These are phyloP conservation scores for Proliferodiscus dingleyae DNA, from an alignment of 2,329 filamentous ascomycete species.

Conservation along the genomic window DNA sequence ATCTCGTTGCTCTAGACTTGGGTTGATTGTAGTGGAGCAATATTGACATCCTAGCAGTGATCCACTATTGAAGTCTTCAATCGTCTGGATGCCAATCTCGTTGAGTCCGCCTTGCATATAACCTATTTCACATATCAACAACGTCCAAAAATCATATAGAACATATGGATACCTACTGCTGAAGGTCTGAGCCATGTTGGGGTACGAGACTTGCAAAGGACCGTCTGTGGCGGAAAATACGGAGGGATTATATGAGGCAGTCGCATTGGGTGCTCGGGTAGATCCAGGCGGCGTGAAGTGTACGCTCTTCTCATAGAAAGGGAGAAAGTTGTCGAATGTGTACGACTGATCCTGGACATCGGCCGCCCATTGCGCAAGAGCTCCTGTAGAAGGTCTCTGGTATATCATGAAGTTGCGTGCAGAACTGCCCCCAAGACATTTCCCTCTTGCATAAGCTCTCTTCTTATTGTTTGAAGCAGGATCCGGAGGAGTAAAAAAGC, in stretches of 20 bases:
- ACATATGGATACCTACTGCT: conserved; percentile 8
- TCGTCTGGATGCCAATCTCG: conserved; percentile 35
- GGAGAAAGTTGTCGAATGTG: conserved; percentile 41
- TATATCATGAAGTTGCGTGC: conserved; percentile 34
- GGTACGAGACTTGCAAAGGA: conserved; percentile 1
- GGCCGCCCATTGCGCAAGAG: conserved; percentile 39
- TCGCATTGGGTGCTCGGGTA: conserved; percentile 12
- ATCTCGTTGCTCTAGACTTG: conserved; percentile 25
- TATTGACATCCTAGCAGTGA: conserved; percentile 36
- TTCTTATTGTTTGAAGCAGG: conserved; percentile 6
- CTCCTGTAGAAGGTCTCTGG: conserved; percentile 1
- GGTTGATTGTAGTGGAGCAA: conserved; percentile 23
- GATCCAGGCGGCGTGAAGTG: conserved; percentile 23
- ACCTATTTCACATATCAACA: background rate
- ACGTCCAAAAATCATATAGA: background rate
- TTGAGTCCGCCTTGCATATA: conserved; percentile 33
- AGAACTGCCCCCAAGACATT: conserved; percentile 23
- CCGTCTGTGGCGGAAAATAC: background rate
- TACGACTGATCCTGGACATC: conserved; percentile 39
- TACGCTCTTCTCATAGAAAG: conserved; percentile 38
- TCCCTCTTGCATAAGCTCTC: conserved; percentile 9
- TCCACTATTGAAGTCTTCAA: conserved; percentile 37
- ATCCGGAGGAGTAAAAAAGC: conserved; percentile 7
- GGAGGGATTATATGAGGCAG: conserved; percentile 1
- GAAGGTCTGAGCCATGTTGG: conserved; percentile 10